A percentile compares a stretch with the other conserved stretches of the same genome.
Evolutionary conservation across 495 filamentous ascomycete species (phyloP).

Genomic region (Xylona heveae): DNA sequence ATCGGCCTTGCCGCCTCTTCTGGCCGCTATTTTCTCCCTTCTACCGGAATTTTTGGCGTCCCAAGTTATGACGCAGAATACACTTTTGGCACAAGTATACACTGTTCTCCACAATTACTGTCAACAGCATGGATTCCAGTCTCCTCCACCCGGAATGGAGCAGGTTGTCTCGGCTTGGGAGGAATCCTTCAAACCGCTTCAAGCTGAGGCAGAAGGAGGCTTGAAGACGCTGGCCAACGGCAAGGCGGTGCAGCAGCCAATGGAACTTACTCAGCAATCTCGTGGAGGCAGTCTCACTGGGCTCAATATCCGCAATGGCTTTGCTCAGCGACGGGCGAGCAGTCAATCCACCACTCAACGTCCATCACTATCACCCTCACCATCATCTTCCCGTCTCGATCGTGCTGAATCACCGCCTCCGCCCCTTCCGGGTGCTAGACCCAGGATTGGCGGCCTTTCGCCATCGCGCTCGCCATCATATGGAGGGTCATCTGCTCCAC

Average conservation of each 20-base stretch:
- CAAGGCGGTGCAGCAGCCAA: slow-evolving; percentile 47
- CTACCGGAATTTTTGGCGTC: slow-evolving; percentile 54
- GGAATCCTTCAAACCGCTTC: slow-evolving; percentile 36
- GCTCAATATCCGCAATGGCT: slow-evolving; percentile 16
- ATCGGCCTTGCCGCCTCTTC: slow-evolving; percentile 51
- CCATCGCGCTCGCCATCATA: no score
- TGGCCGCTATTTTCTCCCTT: slow-evolving; percentile 53
- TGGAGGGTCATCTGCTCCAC: no score
- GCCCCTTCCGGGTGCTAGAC: no score
- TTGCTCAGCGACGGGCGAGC: slow-evolving; percentile 10
- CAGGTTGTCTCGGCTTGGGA: slow-evolving; percentile 54
- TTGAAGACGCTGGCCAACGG: slow-evolving; percentile 47
- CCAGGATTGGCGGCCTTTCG: no score
- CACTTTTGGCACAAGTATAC: slow-evolving; percentile 66
- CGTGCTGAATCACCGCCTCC: no score
- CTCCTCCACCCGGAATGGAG: slow-evolving; percentile 50
- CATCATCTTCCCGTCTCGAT: no score
- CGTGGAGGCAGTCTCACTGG: slow-evolving; percentile 14
- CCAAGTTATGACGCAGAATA: slow-evolving; percentile 66
- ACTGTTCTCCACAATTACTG: slow-evolving; percentile 65
- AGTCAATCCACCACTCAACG: slow-evolving; percentile 9
- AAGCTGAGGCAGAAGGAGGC: slow-evolving; percentile 46
- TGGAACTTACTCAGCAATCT: slow-evolving; percentile 23
- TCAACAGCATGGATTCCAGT: slow-evolving; percentile 44
- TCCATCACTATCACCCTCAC: slow-evolving; percentile 10